Conservation (phyloP, 768 basidiomycete genomes). For the Panaeolus cyanescens region DNA sequence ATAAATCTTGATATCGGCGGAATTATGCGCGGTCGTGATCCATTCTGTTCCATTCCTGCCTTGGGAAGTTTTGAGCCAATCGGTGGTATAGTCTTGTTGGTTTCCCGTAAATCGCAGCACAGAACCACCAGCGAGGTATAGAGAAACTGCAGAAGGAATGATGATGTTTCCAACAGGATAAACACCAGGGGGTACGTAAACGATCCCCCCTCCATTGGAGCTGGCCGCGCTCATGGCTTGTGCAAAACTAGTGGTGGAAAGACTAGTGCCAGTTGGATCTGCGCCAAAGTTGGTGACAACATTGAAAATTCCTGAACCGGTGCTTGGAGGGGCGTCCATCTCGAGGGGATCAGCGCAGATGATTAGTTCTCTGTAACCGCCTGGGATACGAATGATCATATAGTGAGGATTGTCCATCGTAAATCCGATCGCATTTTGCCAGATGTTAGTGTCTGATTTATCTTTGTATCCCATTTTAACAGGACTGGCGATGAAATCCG, state of each 20-base stretch:
- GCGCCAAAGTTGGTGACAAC: background rate
- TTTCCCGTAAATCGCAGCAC: background rate
- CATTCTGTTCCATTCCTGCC: background rate
- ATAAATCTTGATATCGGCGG: background rate
- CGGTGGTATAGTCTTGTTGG: background rate
- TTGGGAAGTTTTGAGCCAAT: background rate
- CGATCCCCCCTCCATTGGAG: background rate
- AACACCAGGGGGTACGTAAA: background rate
- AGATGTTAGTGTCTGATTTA: background rate
- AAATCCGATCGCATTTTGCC: background rate
- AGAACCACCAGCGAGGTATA: background rate
- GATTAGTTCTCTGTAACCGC: background rate
- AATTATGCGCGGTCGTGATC: background rate
- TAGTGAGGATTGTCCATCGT: background rate
- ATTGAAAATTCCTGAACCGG: background rate
- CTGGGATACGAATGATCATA: background rate
- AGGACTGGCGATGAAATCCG: background rate
- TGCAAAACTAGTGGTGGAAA: background rate
- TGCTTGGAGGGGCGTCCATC: background rate
- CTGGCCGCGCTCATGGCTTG: background rate
- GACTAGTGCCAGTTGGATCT: background rate
- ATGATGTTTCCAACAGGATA: background rate
- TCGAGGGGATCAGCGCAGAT: background rate
- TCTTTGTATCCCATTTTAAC: background rate
- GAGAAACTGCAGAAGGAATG: background rate